Evolutionary conservation across 352 stramenopile genomes (phyloP), one percentile per base, ranked within the genome.

Genomic region (Phytophthora lateralis): DNA sequence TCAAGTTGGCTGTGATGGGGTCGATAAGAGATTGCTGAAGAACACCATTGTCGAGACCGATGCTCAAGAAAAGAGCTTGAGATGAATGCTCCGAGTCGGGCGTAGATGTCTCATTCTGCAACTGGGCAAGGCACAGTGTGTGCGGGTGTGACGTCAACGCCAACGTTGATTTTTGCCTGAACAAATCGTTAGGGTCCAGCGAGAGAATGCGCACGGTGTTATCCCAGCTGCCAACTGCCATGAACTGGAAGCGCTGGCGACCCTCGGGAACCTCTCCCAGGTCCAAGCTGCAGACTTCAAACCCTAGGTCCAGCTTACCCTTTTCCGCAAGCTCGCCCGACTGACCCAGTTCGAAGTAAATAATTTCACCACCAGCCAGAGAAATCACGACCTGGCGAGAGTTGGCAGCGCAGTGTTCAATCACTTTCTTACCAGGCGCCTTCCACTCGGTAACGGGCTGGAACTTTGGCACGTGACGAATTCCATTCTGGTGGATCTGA

Each of bases 331-430:
- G 73, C 49, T 98, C 93, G n/a, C 95, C 93, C 1, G 82, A 81
- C 20, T 85, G 71, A 53, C 98, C 93, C 54, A 99, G 78, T 69
- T 99, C 96, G 75, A 99, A 99, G 82, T 99, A 99, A 63, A 98
- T 98, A 59, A 98, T 88, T 54, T 99, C 78, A 17, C 97, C 97
- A 51, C 97, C 97, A 34, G 93, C 96, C 18, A 99, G 86, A 18
- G 94, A 97, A 53, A 99, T 96, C 10, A 99, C 84, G 47, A 99
- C 93, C 75, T 99, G 98, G 27, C 95, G 89, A 34, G 94, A 88
- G 62, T 99, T 99, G 2, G 93, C 92, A n/a, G 92, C 92, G 46
- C 96, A 98, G 47, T 91, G 95, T 66, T 99, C 94, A 64, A 99
- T 98, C 39, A 95, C 86, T 68, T 99, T 99, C 55, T 98, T 98